phyloP scores from a whole-genome alignment of 2,329 filamentous ascomycete species.

The Colletotrichum sansevieriae region DNA sequence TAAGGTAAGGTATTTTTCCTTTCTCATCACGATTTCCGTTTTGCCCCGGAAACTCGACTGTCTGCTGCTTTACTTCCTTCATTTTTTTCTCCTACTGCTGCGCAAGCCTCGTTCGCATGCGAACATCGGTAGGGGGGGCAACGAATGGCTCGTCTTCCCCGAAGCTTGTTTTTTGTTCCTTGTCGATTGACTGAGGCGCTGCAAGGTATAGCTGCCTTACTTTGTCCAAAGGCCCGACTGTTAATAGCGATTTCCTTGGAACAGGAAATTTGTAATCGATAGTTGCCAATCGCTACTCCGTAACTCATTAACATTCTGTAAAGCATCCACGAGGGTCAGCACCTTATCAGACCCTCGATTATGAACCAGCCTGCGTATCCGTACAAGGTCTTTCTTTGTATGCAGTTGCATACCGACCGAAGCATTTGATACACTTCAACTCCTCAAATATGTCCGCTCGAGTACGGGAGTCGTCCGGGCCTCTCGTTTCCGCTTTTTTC shows the following conservation, averaged over 20 bases:
- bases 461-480: slow-evolving; percentile 25
- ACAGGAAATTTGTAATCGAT: slow-evolving; percentile 29
- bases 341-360: slow-evolving; percentile 23
- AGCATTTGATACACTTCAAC: slow-evolving; percentile 1
- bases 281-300: slow-evolving; percentile 19
- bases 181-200: slow-evolving; percentile 17
- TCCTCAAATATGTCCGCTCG: background rate
- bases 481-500: slow-evolving; percentile 28
- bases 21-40: background rate
- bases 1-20: background rate
- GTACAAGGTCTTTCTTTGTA: background rate
- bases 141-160: slow-evolving; percentile 23
- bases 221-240: slow-evolving; percentile 32
- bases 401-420: background rate
- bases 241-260: slow-evolving; percentile 25
- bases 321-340: slow-evolving; percentile 21
- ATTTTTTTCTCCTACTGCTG: background rate
- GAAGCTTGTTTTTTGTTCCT: slow-evolving; percentile 17
- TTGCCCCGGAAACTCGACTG: background rate
- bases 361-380: background rate
- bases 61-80: background rate
- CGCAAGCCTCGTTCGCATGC: slow-evolving; percentile 10
- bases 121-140: background rate
- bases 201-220: slow-evolving; percentile 27
- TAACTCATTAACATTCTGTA: slow-evolving; percentile 23